These are phyloP conservation scores for Hordeum marinum DNA, from an alignment of 176 grass and related monocot genomes.

Conservation along the genomic window DNA sequence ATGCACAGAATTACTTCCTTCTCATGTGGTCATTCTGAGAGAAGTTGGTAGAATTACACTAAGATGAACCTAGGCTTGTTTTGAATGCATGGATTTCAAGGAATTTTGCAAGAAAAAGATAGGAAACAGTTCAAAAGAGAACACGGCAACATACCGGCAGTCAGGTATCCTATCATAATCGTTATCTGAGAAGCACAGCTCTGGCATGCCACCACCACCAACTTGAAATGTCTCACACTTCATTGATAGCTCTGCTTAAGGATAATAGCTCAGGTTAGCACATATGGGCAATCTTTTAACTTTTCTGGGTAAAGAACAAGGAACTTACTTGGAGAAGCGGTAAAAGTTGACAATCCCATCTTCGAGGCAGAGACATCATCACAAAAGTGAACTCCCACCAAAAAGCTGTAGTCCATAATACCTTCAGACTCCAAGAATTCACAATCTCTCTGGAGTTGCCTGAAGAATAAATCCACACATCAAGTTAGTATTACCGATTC, in stretches of 20 bases:
- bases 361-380: slow-evolving; percentile 64
- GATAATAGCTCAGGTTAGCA: slow-evolving; percentile 31
- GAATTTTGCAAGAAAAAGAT: not conserved
- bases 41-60: not conserved
- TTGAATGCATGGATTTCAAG: not conserved
- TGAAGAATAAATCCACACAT: slow-evolving; percentile 19
- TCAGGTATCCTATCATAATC: slow-evolving; percentile 62
- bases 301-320: not conserved
- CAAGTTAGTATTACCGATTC: not conserved
- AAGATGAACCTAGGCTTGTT: not conserved
- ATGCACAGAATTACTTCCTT: not conserved
- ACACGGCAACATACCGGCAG: slow-evolving; percentile 44
- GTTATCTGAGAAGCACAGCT: slow-evolving; percentile 56
- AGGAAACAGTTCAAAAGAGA: not conserved
- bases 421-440: slow-evolving; percentile 80
- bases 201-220: slow-evolving; percentile 30
- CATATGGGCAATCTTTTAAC: not conserved
- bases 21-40: not conserved
- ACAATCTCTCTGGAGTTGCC: slow-evolving; percentile 80
- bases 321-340: slow-evolving; percentile 80
- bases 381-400: slow-evolving; percentile 86
- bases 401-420: slow-evolving; percentile 98
- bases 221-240: slow-evolving; percentile 67
- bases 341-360: slow-evolving; percentile 45
- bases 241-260: slow-evolving; percentile 46